Base-by-base conservation (phyloP, 2,329 filamentous ascomycete species). In the Zasmidium cellare region DNA sequence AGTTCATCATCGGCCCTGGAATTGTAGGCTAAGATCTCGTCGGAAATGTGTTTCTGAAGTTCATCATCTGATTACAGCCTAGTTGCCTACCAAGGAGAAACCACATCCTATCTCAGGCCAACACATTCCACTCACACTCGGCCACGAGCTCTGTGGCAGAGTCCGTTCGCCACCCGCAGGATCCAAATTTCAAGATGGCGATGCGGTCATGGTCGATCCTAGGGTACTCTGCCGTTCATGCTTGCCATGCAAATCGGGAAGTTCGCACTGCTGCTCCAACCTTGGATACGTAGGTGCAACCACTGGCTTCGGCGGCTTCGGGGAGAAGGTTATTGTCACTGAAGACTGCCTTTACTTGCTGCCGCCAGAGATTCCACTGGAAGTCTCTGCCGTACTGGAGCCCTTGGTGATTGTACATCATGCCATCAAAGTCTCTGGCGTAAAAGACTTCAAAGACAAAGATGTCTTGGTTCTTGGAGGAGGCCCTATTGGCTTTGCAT, bases 131-230 rank as follows among this genome's bases (percentile, higher is more conserved):
- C 24, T 58, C 2, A 64, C 59, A 20, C 38, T 61, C 9, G 61
- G 66, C 31, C 65, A 68, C 49, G 65, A 68, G 51, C 64, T 68
- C 54, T 67, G 61, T 51, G 66, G 66, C 16, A 56, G 55, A 23
- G 59, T 68, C 18, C 54, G 51, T 11, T 55, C 51, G 22, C 49
- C 61, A 19, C 58, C 63, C 6, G 31, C 50, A 6, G 53, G 52
- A 1, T 62, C 56, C 6, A 55, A 55, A 35, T 58, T 68, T 22
- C 51, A 46, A n/a, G n/a, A 47, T 16, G 65, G 65, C 1, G 56
- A 62, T 35, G 23, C 57, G 3, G 65, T 67, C 3, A 64, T 68
- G 59, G 60, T 66, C 38, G 64, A 67, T 51, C 66, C 66, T n/a
- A 51, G 63, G 5, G 52, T 67, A 3, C 55, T 64, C 23, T 66